These are phyloP conservation scores for Stramenopiles sp. DNA, from an alignment of 352 stramenopile species.

Conservation along the genomic window DNA sequence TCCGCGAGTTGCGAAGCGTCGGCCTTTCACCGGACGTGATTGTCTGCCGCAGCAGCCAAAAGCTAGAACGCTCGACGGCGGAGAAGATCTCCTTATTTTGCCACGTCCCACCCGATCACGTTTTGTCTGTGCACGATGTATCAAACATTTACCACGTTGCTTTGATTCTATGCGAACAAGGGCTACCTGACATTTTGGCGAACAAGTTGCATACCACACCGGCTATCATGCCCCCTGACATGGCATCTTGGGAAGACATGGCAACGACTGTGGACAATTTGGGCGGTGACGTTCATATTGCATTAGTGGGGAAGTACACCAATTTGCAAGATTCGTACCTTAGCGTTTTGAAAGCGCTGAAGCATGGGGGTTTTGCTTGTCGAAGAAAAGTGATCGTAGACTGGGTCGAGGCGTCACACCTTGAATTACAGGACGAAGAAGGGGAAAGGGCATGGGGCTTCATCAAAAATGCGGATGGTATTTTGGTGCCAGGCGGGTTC, in stretches of 20 bases:
- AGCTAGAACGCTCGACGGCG: slow-evolving; percentile 72
- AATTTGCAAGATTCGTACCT: slow-evolving; percentile 96
- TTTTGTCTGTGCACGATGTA: slow-evolving; percentile 95
- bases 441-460: slow-evolving; percentile 71
- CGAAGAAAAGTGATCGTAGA: slow-evolving; percentile 35
- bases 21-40: slow-evolving; percentile 90
- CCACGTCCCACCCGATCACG: slow-evolving; percentile 75
- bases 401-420: slow-evolving; percentile 89
- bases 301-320: slow-evolving; percentile 97
- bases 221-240: slow-evolving; percentile 8
- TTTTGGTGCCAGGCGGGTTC: slow-evolving; percentile 95
- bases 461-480: slow-evolving; percentile 52
- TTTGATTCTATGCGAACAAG: slow-evolving; percentile 81
- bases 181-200: background rate
- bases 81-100: slow-evolving; percentile 97
- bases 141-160: slow-evolving; percentile 99
- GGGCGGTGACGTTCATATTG: slow-evolving; percentile 74
- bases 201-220: background rate
- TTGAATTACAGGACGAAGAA: slow-evolving; percentile 51
- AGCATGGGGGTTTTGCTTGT: slow-evolving; percentile 24
- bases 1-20: slow-evolving; percentile 87
- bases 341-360: slow-evolving; percentile 86
- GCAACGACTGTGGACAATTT: slow-evolving; percentile 75
- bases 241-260: slow-evolving; percentile 63
- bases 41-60: slow-evolving; percentile 68